phyloP scores from a whole-genome alignment of 2,329 filamentous ascomycete species.

The Pleurostoma richardsiae region DNA sequence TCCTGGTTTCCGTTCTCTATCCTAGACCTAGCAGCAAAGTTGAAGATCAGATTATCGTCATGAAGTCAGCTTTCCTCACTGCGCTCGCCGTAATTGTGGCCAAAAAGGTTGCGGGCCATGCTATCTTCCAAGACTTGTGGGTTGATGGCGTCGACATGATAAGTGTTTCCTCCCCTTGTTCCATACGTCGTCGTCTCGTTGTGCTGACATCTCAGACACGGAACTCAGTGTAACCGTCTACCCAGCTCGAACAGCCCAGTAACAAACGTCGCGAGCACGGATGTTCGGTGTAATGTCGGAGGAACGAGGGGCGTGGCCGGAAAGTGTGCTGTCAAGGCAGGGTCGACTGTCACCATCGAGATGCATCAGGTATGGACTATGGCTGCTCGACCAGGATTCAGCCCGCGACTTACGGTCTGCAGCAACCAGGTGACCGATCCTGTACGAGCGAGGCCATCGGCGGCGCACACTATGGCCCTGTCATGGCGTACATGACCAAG shows the following conservation, averaged over 20 bases:
- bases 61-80: too few species aligned
- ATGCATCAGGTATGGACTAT: slow-evolving; percentile 42
- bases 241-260: slow-evolving; percentile 47
- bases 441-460: slow-evolving; percentile 45
- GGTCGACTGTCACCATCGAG: slow-evolving; percentile 46
- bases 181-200: background rate
- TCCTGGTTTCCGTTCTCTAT: too few species aligned
- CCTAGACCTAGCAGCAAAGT: too few species aligned
- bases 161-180: slow-evolving; percentile 13
- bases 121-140: slow-evolving; percentile 47
- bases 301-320: slow-evolving; percentile 24
- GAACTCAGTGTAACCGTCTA: slow-evolving; percentile 39
- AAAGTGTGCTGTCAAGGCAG: slow-evolving; percentile 41
- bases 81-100: too few species aligned
- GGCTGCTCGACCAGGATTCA: too few species aligned
- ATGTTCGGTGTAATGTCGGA: slow-evolving; percentile 40
- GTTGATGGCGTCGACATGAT: slow-evolving; percentile 36
- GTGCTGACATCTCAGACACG: slow-evolving; percentile 21
- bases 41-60: too few species aligned
- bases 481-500: slow-evolving; percentile 42
- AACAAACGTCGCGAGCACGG: slow-evolving; percentile 32
- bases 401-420: slow-evolving; percentile 2
- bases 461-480: slow-evolving; percentile 45
- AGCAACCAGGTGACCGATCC: slow-evolving; percentile 33
- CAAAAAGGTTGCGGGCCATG: slow-evolving; percentile 34